Evolutionary conservation across 139 green algal species (phyloP), one percentile per base, ranked within the genome.

Genomic region (Coelastrella sp.): DNA sequence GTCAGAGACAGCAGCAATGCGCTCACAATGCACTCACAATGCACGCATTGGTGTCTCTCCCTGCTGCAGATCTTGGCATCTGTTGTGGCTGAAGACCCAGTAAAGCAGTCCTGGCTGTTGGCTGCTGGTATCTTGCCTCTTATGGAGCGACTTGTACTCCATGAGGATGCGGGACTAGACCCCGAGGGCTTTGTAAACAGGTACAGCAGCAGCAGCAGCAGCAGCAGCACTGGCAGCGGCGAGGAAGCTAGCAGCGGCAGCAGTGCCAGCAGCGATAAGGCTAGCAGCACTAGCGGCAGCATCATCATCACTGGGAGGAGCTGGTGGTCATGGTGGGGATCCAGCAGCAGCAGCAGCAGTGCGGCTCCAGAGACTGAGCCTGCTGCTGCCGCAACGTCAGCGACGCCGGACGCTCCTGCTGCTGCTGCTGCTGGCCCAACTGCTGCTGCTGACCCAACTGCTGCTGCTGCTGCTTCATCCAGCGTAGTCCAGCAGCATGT

Each of bases 31-130:
- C n/a, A n/a, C n/a, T n/a, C n/a, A n/a, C n/a, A n/a, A n/a, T n/a
- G n/a, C n/a, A n/a, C n/a, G n/a, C n/a, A n/a, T n/a, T n/a, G n/a
- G n/a, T n/a, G n/a, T n/a, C n/a, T n/a, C n/a, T n/a, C n/a, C n/a
- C n/a, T n/a, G 32, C 56, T 79, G 73, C 93, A 96, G 95, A 92
- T 95, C 83, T 87, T 97, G 68, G 94, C 92, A 54, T 93, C 94
- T 4, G 86, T 97, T 79, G 95, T 95, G 0, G 91, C 91, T 0
- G 90, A 92, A 54, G 94, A 96, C 59, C 83, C 81, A 16, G 23
- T 56, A 16, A 95, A 95, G 87, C 96, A 96, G 78, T 65, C 54
- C 7, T 98, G 95, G 95, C 92, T 97, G 82, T 71, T 94, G 59
- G 47, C 59, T 3, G 93, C 93, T 2, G 95, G 95, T 59, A 86